Evolutionary conservation across 106 monocot species (phyloP).

Genomic region (Agapanthus africanus): DNA sequence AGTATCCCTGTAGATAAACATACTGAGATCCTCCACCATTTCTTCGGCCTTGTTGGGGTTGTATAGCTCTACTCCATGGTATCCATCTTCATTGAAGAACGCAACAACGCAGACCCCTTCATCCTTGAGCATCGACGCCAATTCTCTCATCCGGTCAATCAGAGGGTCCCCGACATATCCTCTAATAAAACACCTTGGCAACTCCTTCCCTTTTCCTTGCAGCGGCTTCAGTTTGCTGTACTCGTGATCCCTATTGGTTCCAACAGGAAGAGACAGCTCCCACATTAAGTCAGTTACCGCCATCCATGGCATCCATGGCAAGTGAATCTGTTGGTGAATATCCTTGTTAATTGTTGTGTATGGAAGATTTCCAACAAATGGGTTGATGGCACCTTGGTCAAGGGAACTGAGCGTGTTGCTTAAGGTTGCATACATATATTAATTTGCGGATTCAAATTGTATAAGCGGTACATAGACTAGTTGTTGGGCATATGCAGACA

Average conservation of each 20-base stretch:
- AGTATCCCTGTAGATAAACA: background rate
- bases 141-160: slow-evolving; percentile 29
- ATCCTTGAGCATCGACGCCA: slow-evolving; percentile 26
- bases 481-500: no score
- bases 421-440: no score
- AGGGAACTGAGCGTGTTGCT: no score
- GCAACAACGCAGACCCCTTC: slow-evolving; percentile 20
- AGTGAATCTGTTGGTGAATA: no score
- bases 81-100: slow-evolving; percentile 17
- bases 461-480: no score
- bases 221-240: background rate
- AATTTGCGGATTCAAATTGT: no score
- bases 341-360: no score
- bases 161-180: slow-evolving; percentile 38
- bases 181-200: slow-evolving; percentile 24
- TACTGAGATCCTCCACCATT: slow-evolving; percentile 3
- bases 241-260: slow-evolving; percentile 34
- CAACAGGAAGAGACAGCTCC: slow-evolving; percentile 28
- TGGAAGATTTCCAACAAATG: no score
- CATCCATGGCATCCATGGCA: no score
- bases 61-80: slow-evolving; percentile 30
- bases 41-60: slow-evolving; percentile 1
- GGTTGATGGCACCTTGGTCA: no score
- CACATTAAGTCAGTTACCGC: slow-evolving; percentile 27
- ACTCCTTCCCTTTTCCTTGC: background rate